These are phyloP conservation scores for Monilinia polystroma DNA, from an alignment of 2,329 filamentous ascomycete genomes.

Conservation along the genomic window DNA sequence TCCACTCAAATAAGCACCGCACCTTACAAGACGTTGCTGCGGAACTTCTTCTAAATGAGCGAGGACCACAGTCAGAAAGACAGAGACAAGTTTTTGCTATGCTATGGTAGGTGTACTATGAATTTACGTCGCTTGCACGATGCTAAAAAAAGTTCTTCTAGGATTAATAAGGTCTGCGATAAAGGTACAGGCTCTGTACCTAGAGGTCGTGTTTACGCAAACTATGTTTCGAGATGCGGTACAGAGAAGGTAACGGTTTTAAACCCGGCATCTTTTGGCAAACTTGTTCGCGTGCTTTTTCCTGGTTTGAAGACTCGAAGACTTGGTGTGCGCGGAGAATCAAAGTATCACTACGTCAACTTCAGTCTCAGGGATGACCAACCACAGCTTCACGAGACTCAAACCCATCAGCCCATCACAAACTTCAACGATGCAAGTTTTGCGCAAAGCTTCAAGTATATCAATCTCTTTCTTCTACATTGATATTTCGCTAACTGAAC, in stretches of 20 bases:
- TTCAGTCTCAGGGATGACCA: slow-evolving; percentile 59
- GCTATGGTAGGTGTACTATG: slow-evolving; percentile 64
- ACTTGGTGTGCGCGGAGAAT: slow-evolving; percentile 90
- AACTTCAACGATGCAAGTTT: slow-evolving; percentile 53
- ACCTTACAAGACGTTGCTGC: slow-evolving; percentile 68
- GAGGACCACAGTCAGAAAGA: slow-evolving; percentile 77
- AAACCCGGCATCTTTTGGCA: slow-evolving; percentile 96
- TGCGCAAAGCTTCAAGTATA: slow-evolving; percentile 53
- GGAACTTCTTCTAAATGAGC: slow-evolving; percentile 75
- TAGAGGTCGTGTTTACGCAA: slow-evolving; percentile 88
- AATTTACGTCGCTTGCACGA: slow-evolving; percentile 18
- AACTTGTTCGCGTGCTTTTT: slow-evolving; percentile 93
- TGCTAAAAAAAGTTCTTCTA: slow-evolving; percentile 41
- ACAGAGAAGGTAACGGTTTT: slow-evolving; percentile 91
- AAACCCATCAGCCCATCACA: slow-evolving; percentile 48
- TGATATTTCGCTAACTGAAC: slow-evolving; percentile 25
- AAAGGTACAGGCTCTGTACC: slow-evolving; percentile 84
- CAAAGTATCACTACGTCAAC: slow-evolving; percentile 93
- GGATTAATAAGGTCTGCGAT: slow-evolving; percentile 71
- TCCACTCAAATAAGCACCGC: slow-evolving; percentile 66
- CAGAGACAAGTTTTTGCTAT: slow-evolving; percentile 85
- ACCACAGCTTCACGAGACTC: slow-evolving; percentile 42
- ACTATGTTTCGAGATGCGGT: slow-evolving; percentile 89
- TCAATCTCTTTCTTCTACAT: slow-evolving; percentile 17
- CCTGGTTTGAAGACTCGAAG: slow-evolving; percentile 90